Conservation (phyloP, 805 yeast species). For the Candida jianshihensis region DNA sequence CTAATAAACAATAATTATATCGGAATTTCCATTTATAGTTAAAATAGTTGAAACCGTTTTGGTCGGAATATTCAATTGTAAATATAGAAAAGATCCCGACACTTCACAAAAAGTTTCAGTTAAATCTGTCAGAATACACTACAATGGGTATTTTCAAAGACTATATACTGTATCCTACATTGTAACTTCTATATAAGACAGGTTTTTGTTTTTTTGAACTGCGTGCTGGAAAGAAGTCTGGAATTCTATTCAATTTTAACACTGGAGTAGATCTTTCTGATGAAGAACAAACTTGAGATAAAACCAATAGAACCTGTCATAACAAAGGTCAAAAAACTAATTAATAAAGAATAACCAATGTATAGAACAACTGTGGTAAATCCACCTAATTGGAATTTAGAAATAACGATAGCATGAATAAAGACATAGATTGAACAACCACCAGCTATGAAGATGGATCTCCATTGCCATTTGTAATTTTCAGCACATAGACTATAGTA, state of each 20-base stretch:
- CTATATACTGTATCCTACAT: too few species aligned
- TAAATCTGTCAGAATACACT: too few species aligned
- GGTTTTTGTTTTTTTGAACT: too few species aligned
- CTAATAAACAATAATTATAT: too few species aligned
- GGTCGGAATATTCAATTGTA: too few species aligned
- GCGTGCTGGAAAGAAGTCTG: too few species aligned
- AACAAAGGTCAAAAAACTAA: constrained; percentile 65
- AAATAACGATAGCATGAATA: constrained; percentile 70
- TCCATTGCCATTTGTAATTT: constrained; percentile 98
- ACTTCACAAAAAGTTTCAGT: too few species aligned
- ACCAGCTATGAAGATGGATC: constrained; percentile 78
- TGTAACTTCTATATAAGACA: too few species aligned
- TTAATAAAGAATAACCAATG: constrained; percentile 72
- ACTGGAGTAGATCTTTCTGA: constrained; percentile 72
- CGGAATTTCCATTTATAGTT: too few species aligned
- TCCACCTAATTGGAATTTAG: constrained; percentile 65
- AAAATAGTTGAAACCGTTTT: too few species aligned
- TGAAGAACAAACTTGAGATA: constrained; percentile 63
- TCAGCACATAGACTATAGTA: constrained; percentile 85
- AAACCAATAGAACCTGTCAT: constrained; percentile 89
- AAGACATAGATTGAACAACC: constrained; percentile 84
- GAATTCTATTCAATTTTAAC: constrained; percentile 92
- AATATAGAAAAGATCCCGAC: too few species aligned
- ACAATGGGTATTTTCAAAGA: too few species aligned
- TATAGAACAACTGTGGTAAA: constrained; percentile 72